Evolutionary conservation across 805 yeast genomes (phyloP), one percentile per base, ranked within the genome.

Genomic region (Starmerella lactis-condensi): DNA sequence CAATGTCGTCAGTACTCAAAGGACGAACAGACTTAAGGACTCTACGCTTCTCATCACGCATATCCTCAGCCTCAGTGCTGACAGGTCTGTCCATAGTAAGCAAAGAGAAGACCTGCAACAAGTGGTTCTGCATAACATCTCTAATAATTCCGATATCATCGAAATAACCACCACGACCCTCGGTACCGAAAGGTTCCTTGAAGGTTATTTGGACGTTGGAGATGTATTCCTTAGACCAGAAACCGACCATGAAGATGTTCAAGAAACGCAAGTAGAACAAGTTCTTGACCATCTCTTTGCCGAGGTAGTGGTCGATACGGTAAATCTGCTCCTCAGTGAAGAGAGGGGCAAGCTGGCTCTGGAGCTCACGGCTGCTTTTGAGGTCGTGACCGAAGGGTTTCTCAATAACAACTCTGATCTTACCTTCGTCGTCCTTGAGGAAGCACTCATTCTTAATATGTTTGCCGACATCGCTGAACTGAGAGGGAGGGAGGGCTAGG

Each of bases 131-230:
- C 81, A 89, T 85, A 29, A 89, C 96, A 52, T 89, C 98, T 56
- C 98, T 72, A 44, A 89, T 77, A 51, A 89, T 89, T 36, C 98
- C 98, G 48, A 83, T 81, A 34, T 65, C 63, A 57, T 89, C 96
- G 50, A 89, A 89, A 61, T 89, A 89, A 23, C 98, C 98, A 45
- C 98, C 98, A 53, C 98, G 72, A 35, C 98, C 98, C 59, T 89
- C 94, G 24, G 98, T 89, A 34, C 98, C 98, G 47, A 89, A 89
- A n/a, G 89, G 79, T 61, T 89, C 98, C 61, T 89, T 89, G 65
- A 89, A 85, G 10, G 85, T 68, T 44, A 89, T 72, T 62, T 85
- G 94, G 39, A 89, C 72, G 24, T 74, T 68, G 39, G 70, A 64
- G 49, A 89, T 71, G 55, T 67, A 75, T 41, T 76, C 67, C 52